A percentile compares a stretch with the other conserved stretches of the same genome.
Evolutionary conservation across 306 rosid species (phyloP).

Genomic region (Citrullus mucosospermus): DNA sequence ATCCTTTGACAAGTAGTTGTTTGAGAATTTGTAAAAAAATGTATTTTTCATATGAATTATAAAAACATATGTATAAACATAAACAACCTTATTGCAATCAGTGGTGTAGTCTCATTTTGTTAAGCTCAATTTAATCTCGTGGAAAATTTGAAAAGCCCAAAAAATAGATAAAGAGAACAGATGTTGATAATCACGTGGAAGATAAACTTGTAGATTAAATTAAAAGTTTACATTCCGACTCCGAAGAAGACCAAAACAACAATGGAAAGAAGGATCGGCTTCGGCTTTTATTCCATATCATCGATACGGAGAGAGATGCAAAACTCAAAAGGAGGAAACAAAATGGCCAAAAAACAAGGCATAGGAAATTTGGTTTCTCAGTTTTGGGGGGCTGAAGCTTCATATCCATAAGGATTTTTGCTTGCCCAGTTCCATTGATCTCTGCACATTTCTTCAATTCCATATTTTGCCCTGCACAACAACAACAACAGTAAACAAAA

Average conservation of each 20-base stretch:
- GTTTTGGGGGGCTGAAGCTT: constrained; percentile 25
- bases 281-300: not conserved
- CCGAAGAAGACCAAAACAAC: not conserved
- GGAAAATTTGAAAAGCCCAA: not conserved
- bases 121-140: no score
- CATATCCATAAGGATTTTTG: constrained; percentile 91
- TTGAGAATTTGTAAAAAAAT: no score
- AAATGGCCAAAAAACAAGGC: not conserved
- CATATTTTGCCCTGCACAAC: constrained; percentile 66
- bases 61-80: no score
- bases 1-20: no score
- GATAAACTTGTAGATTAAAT: not conserved
- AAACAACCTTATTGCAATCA: no score
- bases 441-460: constrained; percentile 86
- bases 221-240: not conserved
- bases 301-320: not conserved
- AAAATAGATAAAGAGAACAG: not conserved
- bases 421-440: constrained; percentile 99
- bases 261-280: not conserved
- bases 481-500: not conserved
- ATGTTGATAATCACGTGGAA: not conserved
- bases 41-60: no score
- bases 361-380: not conserved
- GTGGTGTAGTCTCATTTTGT: no score
- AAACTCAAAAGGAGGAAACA: not conserved